A percentile compares a stretch with the other conserved stretches of the same genome.
Conservation (phyloP, 495 filamentous ascomycete genomes). For the Talaromyces stipitatus region DNA sequence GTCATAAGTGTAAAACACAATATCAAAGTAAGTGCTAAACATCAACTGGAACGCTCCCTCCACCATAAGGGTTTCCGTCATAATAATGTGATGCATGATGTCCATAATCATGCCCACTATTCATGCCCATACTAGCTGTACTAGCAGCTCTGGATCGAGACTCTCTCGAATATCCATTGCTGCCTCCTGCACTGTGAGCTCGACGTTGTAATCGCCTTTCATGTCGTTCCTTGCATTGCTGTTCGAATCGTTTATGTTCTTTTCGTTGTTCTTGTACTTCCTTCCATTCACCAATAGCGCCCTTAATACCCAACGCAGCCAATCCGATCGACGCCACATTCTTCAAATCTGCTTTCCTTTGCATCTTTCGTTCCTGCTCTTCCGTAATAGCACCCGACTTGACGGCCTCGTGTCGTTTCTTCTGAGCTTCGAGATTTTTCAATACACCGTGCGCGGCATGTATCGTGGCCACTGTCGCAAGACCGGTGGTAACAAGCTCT, state of each 20-base stretch:
- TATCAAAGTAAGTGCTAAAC: background rate
- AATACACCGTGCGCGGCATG: conserved; percentile 80
- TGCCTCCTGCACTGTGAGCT: background rate
- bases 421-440: conserved; percentile 64
- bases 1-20: background rate
- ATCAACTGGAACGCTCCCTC: background rate
- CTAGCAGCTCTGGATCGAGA: background rate
- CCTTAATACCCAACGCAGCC: conserved; percentile 79
- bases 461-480: conserved; percentile 83
- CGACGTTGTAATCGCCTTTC: conserved; percentile 17
- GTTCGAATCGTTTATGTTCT: conserved; percentile 43
- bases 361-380: conserved; percentile 66
- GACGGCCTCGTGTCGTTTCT: conserved; percentile 61
- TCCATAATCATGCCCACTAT: conserved; percentile 16
- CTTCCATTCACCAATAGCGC: conserved; percentile 69
- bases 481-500: conserved; percentile 71
- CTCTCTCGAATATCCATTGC: background rate
- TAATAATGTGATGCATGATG: conserved; percentile 10
- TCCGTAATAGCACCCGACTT: conserved; percentile 65
- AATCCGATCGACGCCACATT: conserved; percentile 76
- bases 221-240: conserved; percentile 36
- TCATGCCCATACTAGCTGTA: conserved; percentile 5
- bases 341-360: conserved; percentile 64
- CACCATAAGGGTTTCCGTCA: conserved; percentile 15
- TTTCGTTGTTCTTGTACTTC: conserved; percentile 55